phyloP scores from a whole-genome alignment of 352 stramenopile species.

The Pythium utonaiense region DNA sequence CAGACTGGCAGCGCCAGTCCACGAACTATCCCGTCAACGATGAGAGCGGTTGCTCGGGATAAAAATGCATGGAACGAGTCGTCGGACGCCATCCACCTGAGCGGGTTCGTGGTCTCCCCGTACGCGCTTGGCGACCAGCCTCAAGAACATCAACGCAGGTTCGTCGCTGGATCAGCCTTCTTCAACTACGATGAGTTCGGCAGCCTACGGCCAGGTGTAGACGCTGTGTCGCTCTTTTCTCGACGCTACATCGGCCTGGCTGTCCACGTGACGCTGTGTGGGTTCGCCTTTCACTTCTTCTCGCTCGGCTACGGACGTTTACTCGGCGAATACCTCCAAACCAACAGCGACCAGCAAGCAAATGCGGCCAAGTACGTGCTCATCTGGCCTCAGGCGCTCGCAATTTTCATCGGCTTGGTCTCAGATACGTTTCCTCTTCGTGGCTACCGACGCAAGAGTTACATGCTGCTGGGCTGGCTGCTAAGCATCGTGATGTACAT shows the following conservation, averaged over 20 bases:
- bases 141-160: neutral
- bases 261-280: constrained; percentile 15
- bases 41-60: neutral
- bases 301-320: constrained; percentile 16
- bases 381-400: constrained; percentile 52
- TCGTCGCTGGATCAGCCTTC: constrained; percentile 24
- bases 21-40: neutral
- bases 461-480: constrained; percentile 66
- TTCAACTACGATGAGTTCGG: constrained; percentile 34
- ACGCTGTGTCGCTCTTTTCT: constrained; percentile 15
- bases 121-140: neutral
- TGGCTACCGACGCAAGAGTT: constrained; percentile 54
- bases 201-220: constrained; percentile 16
- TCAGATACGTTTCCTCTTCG: constrained; percentile 67
- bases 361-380: constrained; percentile 28
- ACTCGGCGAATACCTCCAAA: constrained; percentile 21
- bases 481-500: constrained; percentile 53
- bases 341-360: constrained; percentile 11
- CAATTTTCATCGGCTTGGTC: constrained; percentile 58
- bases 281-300: constrained; percentile 24
- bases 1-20: no score
- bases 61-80: neutral
- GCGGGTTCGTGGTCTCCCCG: neutral
- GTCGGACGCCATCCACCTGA: neutral
- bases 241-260: constrained; percentile 19